Conservation (phyloP, 495 filamentous ascomycete species). For the Neurospora sp. region DNA sequence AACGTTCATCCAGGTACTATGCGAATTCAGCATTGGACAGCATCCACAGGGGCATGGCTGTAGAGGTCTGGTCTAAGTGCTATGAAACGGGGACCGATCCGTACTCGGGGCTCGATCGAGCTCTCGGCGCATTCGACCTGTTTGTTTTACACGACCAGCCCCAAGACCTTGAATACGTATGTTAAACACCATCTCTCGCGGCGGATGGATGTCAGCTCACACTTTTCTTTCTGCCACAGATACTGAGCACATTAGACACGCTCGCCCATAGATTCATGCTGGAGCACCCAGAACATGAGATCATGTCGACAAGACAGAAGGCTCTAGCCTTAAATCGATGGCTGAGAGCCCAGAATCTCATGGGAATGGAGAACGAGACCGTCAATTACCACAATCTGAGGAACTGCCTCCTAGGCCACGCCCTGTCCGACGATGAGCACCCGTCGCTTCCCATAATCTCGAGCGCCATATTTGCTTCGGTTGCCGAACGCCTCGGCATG, state of each 20-base stretch:
- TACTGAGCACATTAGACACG: slow-evolving; percentile 51
- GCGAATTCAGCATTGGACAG: slow-evolving; percentile 59
- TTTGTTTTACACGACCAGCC: slow-evolving; percentile 65
- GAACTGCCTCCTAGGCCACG: slow-evolving; percentile 77
- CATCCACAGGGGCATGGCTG: slow-evolving; percentile 71
- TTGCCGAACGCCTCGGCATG: slow-evolving; percentile 49
- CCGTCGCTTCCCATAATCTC: slow-evolving; percentile 72
- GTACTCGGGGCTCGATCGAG: slow-evolving; percentile 49
- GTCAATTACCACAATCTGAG: slow-evolving; percentile 64
- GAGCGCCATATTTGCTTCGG: slow-evolving; percentile 41
- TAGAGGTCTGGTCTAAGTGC: slow-evolving; percentile 61
- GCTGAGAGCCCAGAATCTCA: slow-evolving; percentile 54
- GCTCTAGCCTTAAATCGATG: slow-evolving; percentile 58
- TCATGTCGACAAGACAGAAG: slow-evolving; percentile 50
- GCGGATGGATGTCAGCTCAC: slow-evolving; percentile 1
- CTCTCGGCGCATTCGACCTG: slow-evolving; percentile 74
- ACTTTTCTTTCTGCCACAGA: slow-evolving; percentile 24
- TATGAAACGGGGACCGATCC: slow-evolving; percentile 18
- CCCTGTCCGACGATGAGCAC: slow-evolving; percentile 57
- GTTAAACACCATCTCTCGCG: slow-evolving; percentile 8
- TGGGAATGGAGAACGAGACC: slow-evolving; percentile 51
- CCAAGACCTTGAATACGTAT: slow-evolving; percentile 64
- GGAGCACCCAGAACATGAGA: slow-evolving; percentile 39
- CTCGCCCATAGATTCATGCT: slow-evolving; percentile 45
- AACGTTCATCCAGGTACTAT: slow-evolving; percentile 50